Percentiles rank a stretch among this genome's conserved stretches.
Evolutionary conservation across 192 early-diverging fungal genomes (phyloP).

Genomic region (Physocladia obscura): DNA sequence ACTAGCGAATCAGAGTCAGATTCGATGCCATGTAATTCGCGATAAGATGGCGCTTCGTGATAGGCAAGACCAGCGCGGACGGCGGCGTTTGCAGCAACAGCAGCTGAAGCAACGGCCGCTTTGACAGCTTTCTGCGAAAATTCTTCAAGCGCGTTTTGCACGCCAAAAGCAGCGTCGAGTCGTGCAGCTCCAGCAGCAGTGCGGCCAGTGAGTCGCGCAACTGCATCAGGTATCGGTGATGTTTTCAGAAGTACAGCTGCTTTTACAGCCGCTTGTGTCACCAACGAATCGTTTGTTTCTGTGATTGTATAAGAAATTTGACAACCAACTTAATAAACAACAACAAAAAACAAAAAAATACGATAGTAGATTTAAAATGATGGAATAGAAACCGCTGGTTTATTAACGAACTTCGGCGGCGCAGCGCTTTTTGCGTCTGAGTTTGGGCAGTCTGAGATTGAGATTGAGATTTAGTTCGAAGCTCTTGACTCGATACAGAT

Average conservation of each 20-base stretch:
- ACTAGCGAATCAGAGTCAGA: not conserved
- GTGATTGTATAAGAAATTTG: no score
- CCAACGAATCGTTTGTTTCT: no score
- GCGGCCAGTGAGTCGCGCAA: constrained; percentile 22
- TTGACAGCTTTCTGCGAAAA: constrained; percentile 36
- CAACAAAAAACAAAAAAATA: no score
- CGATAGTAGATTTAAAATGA: no score
- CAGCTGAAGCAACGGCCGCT: constrained; percentile 27
- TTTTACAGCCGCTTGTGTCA: constrained; percentile 26
- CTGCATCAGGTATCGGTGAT: constrained; percentile 39
- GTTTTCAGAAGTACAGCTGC: constrained; percentile 43
- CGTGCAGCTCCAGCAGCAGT: constrained; percentile 36
- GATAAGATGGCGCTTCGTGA: constrained; percentile 33
- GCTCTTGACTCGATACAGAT: not conserved
- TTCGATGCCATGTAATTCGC: constrained; percentile 30
- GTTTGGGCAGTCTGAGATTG: no score
- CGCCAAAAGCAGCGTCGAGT: constrained; percentile 39
- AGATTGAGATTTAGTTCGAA: no score
- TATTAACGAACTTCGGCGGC: no score
- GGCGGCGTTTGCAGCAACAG: constrained; percentile 38
- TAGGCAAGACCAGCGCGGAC: constrained; percentile 44
- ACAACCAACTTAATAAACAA: no score
- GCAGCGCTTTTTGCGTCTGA: no score
- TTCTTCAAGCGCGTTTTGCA: constrained; percentile 32
- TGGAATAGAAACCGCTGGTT: no score